Base-by-base conservation (phyloP, 2,329 filamentous ascomycete genomes). In the Lomentospora prolificans region DNA sequence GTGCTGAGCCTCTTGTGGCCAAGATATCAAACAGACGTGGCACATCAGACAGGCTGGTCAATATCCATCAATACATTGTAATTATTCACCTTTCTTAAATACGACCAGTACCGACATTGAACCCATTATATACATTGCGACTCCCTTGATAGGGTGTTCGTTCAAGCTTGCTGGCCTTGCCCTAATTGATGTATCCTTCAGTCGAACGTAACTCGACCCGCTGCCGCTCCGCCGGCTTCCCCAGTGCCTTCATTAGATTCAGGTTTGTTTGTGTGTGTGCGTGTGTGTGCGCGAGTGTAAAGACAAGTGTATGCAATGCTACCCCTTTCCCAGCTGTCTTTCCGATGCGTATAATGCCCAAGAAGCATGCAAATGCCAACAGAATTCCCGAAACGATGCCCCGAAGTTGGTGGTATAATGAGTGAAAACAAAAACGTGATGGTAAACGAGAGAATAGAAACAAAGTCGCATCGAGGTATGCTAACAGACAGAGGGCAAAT, bases 341-440 rank as follows among this genome's bases (percentile, higher is more conserved):
- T 22, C 30, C 52, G 33, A 44, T 44, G 24, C 33, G n/a, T 27
- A 39, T 24, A 28, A 54, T 54, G 22, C 36, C 52, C 52, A 30
- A n/a, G 17, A 48, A 48, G 44, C 44, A 54, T 54, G 52, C 52
- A 46, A 44, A 44, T 52, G 50, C 50, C 10, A 31, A 22, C 27
- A 33, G 30, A 33, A 33, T 33, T n/a, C 24, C 44, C 44, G 17
- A 27, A 48, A 27, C 44, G 44, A 48, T 48, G 22, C 17, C n/a
- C n/a, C 10, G 22, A 22, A 22, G 10, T 48, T 22, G 17, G 22
- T 22, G 44, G 50, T 46, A 57, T 28, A 57, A 27, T 17, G 24
- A 57, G 31, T 12, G 36, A 54, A 57, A 46, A 31, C 14, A 28
- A 50, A 53, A 48, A 27, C 31, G 57, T 5, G 30, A 51, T n/a